These are phyloP conservation scores for Termitomyces sp. DNA, from an alignment of 768 basidiomycete genomes.

Conservation along the genomic window DNA sequence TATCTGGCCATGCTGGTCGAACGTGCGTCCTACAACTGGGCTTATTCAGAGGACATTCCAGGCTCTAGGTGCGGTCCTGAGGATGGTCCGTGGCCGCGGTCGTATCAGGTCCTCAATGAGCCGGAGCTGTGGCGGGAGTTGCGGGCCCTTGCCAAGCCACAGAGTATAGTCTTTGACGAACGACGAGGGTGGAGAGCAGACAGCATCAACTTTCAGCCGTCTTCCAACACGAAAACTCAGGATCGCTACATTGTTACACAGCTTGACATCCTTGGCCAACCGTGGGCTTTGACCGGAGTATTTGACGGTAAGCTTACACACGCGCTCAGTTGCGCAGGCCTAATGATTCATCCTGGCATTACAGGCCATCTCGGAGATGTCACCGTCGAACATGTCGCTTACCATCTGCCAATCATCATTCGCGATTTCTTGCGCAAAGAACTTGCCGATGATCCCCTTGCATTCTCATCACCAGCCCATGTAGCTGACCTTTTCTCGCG, in stretches of 20 bases:
- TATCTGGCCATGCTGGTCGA: constrained; percentile 34
- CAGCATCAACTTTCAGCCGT: constrained; percentile 66
- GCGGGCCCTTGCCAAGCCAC: constrained; percentile 45
- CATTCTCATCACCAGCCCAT: constrained; percentile 37
- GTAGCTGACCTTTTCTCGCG: constrained; percentile 54
- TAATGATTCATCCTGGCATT: constrained; percentile 7
- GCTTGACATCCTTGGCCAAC: constrained; percentile 48
- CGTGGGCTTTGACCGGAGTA: constrained; percentile 65
- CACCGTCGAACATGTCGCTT: constrained; percentile 63
- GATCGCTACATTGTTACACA: constrained; percentile 59
- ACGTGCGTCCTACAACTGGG: constrained; percentile 34
- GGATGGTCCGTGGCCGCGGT: constrained; percentile 61
- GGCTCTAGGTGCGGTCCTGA: constrained; percentile 59
- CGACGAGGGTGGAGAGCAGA: constrained; percentile 39
- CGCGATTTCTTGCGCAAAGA: constrained; percentile 50
- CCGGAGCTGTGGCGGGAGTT: constrained; percentile 52
- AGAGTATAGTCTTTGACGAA: constrained; percentile 33
- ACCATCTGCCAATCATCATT: constrained; percentile 64
- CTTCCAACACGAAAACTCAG: constrained; percentile 47
- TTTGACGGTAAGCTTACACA: constrained; percentile 52
- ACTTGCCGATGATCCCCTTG: constrained; percentile 31
- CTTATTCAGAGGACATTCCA: constrained; percentile 56
- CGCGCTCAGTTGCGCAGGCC: constrained; percentile 3
- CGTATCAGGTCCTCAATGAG: constrained; percentile 47
- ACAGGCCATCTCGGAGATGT: constrained; percentile 66